phyloP scores from a whole-genome alignment of 2,329 filamentous ascomycete species.

The Xylaria sp. region DNA sequence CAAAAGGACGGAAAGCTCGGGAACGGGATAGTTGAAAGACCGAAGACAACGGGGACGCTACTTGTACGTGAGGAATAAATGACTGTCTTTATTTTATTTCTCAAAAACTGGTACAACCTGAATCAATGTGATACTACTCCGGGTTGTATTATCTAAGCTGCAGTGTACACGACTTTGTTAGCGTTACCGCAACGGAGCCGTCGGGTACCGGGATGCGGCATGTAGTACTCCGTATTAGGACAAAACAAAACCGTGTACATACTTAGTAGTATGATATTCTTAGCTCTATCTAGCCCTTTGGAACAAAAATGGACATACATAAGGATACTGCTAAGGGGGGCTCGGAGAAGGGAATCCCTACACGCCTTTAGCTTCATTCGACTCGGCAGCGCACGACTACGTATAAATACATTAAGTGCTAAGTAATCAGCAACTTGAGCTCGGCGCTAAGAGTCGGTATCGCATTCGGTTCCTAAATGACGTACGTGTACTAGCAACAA shows the following conservation, averaged over 20 bases:
- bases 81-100: neutral
- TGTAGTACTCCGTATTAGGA: neutral
- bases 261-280: no score
- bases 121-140: no score
- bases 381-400: neutral
- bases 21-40: neutral
- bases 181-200: neutral
- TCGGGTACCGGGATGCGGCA: neutral
- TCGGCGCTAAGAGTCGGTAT: slow-evolving; percentile 23
- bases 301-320: neutral
- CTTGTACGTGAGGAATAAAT: neutral
- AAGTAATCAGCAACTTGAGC: neutral
- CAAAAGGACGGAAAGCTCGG: neutral
- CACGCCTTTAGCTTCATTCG: neutral
- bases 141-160: neutral
- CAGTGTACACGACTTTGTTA: neutral
- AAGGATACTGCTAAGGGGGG: neutral
- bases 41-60: neutral
- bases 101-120: neutral
- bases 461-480: slow-evolving; percentile 21
- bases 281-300: neutral
- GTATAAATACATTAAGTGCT: neutral
- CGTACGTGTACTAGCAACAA: neutral
- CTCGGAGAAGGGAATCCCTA: neutral
- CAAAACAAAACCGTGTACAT: neutral